Evolutionary conservation across 2,329 filamentous ascomycete species (phyloP).

Genomic region (Aspergillus brasiliensis): DNA sequence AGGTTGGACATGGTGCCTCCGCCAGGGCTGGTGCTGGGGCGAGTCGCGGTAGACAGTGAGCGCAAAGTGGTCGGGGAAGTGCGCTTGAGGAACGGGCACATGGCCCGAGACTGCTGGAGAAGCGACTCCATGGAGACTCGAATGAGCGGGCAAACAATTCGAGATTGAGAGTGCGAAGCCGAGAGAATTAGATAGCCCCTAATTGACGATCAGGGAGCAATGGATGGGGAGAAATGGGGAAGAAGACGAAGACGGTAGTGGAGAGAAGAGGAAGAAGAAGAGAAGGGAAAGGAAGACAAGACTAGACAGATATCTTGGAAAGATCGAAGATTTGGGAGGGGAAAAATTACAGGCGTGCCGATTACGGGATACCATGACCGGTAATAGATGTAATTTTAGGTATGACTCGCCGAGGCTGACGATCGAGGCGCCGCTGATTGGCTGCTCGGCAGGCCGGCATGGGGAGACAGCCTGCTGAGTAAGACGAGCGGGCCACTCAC

Average conservation of each 20-base stretch:
- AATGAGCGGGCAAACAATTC: not conserved
- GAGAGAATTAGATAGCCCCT: not conserved
- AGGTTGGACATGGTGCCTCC: slow-evolving; percentile 96
- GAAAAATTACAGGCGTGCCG: not conserved
- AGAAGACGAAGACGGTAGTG: not conserved
- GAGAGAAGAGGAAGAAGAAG: slow-evolving; percentile 2
- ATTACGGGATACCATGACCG: not conserved
- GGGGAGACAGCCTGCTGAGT: not conserved
- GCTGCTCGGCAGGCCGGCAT: slow-evolving; percentile 11
- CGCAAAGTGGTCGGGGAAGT: slow-evolving; percentile 90
- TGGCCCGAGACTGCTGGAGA: slow-evolving; percentile 89
- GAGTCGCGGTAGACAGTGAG: slow-evolving; percentile 72
- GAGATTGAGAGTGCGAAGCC: not conserved
- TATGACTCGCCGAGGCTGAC: slow-evolving; percentile 13
- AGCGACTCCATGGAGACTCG: slow-evolving; percentile 78
- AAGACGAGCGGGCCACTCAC: not conserved
- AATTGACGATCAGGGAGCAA: not conserved
- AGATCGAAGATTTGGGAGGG: slow-evolving; percentile 10
- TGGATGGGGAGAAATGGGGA: not conserved
- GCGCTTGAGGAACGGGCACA: slow-evolving; percentile 97
- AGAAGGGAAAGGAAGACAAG: slow-evolving; percentile 1
- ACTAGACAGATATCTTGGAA: slow-evolving; percentile 1
- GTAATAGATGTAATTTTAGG: slow-evolving; percentile 8
- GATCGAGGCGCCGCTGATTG: slow-evolving; percentile 21
- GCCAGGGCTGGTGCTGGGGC: slow-evolving; percentile 67